Conservation (phyloP, 257 asterid genomes). For the Ligustrum vulgare region DNA sequence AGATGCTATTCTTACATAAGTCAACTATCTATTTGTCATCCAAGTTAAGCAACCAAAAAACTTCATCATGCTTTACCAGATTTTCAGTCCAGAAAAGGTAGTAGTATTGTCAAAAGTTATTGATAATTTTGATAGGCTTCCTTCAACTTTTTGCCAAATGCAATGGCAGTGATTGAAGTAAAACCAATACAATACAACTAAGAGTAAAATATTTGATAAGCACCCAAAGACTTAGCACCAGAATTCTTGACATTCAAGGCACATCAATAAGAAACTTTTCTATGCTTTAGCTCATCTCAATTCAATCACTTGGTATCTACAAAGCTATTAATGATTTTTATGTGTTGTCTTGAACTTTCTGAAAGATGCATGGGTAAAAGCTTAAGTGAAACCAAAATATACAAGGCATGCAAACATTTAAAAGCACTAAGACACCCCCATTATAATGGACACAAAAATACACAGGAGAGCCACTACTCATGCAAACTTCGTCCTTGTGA, state of each 20-base stretch:
- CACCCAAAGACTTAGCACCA: not conserved
- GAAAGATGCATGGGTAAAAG: not conserved
- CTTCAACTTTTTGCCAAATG: not conserved
- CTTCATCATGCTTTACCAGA: not conserved
- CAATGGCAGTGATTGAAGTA: not conserved
- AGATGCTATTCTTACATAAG: not conserved
- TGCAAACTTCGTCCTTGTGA: not conserved
- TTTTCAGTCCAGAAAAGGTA: not conserved
- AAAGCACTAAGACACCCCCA: not conserved
- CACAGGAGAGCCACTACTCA: conserved; percentile 15
- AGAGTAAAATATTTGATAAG: not conserved
- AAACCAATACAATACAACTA: not conserved
- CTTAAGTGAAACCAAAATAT: not conserved
- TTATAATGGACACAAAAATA: conserved; percentile 8
- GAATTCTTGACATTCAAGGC: not conserved
- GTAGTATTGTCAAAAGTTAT: not conserved
- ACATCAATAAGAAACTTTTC: not conserved
- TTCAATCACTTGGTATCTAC: not conserved
- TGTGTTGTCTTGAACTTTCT: not conserved
- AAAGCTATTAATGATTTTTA: not conserved
- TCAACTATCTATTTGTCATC: not conserved
- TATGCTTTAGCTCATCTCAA: not conserved
- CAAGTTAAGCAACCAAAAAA: not conserved
- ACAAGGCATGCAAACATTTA: not conserved
- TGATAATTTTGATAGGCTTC: not conserved